A percentile compares a stretch with the other conserved stretches of the same genome.
phyloP scores from a whole-genome alignment of 2,329 filamentous ascomycete species.

The Fusarium metavorans region DNA sequence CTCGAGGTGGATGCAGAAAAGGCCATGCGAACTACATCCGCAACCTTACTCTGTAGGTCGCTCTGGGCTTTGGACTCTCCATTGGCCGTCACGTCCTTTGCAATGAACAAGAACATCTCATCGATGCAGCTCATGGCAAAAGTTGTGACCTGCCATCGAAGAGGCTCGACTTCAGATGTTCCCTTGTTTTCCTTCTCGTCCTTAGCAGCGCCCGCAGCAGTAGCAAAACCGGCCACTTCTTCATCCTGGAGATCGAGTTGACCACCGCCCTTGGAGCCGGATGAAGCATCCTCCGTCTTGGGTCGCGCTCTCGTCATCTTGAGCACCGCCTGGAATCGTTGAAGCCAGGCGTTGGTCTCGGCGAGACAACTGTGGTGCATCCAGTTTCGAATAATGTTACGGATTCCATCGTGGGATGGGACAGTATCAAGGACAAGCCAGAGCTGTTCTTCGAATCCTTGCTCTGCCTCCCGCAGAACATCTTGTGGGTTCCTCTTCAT shows the following conservation, averaged over 20 bases:
- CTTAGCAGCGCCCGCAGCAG: slow-evolving; percentile 72
- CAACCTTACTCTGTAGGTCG: slow-evolving; percentile 84
- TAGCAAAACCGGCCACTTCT: slow-evolving; percentile 94
- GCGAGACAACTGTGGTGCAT: slow-evolving; percentile 86
- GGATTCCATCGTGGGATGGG: slow-evolving; percentile 82
- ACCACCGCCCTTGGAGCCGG: slow-evolving; percentile 60
- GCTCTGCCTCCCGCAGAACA: slow-evolving; percentile 80
- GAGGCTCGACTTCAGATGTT: slow-evolving; percentile 79
- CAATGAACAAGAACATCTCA: slow-evolving; percentile 83
- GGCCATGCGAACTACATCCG: slow-evolving; percentile 94
- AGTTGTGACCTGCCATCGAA: slow-evolving; percentile 95
- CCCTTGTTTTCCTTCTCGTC: slow-evolving; percentile 65
- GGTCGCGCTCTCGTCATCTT: slow-evolving; percentile 84
- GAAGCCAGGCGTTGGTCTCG: slow-evolving; percentile 87
- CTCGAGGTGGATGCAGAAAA: slow-evolving; percentile 97
- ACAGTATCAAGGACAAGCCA: slow-evolving; percentile 88
- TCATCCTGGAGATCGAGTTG: slow-evolving; percentile 91
- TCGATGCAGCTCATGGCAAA: slow-evolving; percentile 92
- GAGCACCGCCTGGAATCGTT: slow-evolving; percentile 87
- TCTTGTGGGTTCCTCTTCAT: slow-evolving; percentile 93
- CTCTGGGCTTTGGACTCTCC: slow-evolving; percentile 82
- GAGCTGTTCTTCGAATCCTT: slow-evolving; percentile 87
- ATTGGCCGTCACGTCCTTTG: slow-evolving; percentile 81
- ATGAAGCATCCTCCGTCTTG: slow-evolving; percentile 62
- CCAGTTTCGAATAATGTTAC: slow-evolving; percentile 92